Evolutionary conservation across 163 green algal genomes (phyloP).

Genomic region (Chloromonas sp.): DNA sequence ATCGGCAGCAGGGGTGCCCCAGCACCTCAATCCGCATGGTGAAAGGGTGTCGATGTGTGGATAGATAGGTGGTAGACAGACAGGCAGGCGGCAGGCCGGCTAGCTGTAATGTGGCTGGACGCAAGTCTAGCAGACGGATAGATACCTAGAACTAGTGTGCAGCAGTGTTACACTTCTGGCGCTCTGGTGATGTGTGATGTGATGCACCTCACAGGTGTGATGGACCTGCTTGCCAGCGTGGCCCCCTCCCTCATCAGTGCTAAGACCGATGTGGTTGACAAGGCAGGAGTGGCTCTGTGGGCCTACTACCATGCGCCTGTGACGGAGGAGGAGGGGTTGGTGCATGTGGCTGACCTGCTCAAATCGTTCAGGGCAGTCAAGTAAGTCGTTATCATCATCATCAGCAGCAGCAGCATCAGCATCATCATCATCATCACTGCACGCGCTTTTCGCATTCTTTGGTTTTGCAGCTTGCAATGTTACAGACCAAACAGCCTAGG

Average conservation of each 20-base stretch:
- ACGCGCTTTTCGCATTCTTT: not conserved
- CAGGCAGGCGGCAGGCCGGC: too few species aligned
- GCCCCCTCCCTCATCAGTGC: not conserved
- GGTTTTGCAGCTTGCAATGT: not conserved
- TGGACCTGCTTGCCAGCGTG: constrained; percentile 1
- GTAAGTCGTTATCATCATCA: not conserved
- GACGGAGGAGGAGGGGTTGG: not conserved
- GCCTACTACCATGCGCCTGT: constrained; percentile 4
- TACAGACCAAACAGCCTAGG: too few species aligned
- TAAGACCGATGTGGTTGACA: not conserved
- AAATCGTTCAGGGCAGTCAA: constrained; percentile 5
- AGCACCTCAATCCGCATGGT: not conserved
- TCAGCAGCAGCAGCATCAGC: too few species aligned
- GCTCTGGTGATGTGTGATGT: not conserved
- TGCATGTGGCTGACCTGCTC: not conserved
- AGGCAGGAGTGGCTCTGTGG: not conserved
- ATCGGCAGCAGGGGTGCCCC: not conserved
- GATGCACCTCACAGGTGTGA: not conserved
- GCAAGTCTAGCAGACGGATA: too few species aligned
- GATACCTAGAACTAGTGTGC: too few species aligned
- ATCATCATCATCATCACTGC: not conserved
- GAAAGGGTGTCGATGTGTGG: too few species aligned
- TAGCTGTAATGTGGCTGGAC: too few species aligned
- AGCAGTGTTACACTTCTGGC: too few species aligned
- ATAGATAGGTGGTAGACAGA: too few species aligned